Percentiles rank a stretch among this genome's conserved stretches.
Evolutionary conservation across 202 grass and related monocot genomes (phyloP).

Genomic region (Panicum virgatum): DNA sequence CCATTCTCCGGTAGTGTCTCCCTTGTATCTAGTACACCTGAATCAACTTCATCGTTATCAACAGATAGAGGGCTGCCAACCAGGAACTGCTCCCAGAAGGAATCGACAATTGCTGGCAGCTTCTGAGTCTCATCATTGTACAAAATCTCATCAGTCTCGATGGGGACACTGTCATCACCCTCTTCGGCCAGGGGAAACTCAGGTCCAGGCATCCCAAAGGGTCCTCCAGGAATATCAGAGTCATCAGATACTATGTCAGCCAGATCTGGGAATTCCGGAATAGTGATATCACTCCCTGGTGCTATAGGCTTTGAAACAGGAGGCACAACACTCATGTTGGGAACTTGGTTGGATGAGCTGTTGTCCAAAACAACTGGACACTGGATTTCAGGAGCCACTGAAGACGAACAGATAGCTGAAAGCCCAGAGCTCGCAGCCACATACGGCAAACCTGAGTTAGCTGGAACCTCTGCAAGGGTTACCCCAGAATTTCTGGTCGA

Average conservation of each 20-base stretch:
- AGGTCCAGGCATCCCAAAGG: conserved; percentile 56
- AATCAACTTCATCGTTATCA: conserved; percentile 72
- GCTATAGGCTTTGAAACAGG: conserved; percentile 49
- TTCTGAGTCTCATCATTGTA: conserved; percentile 57
- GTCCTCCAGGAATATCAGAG: conserved; percentile 45
- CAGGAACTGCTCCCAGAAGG: conserved; percentile 97
- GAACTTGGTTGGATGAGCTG: conserved; percentile 34
- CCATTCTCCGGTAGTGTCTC: conserved; percentile 42
- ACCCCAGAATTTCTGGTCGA: conserved; percentile 71
- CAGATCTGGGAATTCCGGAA: conserved; percentile 68
- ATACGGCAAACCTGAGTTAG: conserved; percentile 51
- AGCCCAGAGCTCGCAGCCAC: conserved; percentile 62
- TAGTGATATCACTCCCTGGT: conserved; percentile 38
- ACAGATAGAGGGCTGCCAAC: conserved; percentile 55
- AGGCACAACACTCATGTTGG: conserved; percentile 42
- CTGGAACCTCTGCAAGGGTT: conserved; percentile 72
- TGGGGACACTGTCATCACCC: conserved; percentile 52
- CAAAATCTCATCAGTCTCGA: conserved; percentile 71
- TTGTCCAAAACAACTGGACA: conserved; percentile 39
- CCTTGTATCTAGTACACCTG: conserved; percentile 46
- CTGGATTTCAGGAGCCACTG: conserved; percentile 58
- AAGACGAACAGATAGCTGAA: conserved; percentile 65
- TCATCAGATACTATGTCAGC: conserved; percentile 56
- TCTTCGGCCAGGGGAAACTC: conserved; percentile 60
- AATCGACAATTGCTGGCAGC: conserved; percentile 84